Conservation (phyloP, 2,329 filamentous ascomycete genomes). For the Colletotrichum sp. region DNA sequence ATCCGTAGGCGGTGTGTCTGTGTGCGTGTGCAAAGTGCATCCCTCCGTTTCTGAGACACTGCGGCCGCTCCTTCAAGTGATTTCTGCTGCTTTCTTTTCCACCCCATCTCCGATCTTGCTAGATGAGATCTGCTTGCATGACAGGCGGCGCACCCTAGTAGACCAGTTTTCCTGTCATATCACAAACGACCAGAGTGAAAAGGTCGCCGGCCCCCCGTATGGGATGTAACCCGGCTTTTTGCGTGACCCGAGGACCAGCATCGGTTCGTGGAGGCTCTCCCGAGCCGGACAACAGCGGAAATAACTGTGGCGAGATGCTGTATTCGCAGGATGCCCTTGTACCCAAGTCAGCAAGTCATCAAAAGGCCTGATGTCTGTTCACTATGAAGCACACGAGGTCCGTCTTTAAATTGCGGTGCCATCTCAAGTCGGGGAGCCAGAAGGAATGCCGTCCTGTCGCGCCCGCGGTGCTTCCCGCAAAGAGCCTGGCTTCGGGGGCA, state of each 20-base stretch:
- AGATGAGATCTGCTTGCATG: neutral
- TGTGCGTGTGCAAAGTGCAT: neutral
- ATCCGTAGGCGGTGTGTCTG: neutral
- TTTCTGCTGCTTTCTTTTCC: neutral
- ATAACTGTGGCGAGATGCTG: neutral
- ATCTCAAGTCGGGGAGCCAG: neutral
- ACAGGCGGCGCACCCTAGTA: neutral
- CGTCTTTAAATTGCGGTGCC: neutral
- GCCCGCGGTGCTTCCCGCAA: neutral
- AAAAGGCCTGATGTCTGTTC: neutral
- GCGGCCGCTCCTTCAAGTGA: neutral
- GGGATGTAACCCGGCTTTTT: neutral
- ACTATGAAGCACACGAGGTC: neutral
- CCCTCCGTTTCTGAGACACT: neutral
- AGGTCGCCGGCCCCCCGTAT: neutral
- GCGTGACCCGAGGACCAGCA: neutral
- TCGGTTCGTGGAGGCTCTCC: neutral
- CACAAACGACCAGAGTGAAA: neutral
- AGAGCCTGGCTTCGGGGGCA: neutral
- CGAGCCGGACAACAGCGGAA: neutral
- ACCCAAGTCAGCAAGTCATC: neutral
- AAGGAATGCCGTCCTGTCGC: neutral
- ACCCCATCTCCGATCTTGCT: constrained; percentile 1
- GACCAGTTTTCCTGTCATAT: neutral
- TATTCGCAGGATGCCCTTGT: neutral